These are phyloP conservation scores for Fusarium sarcochroum DNA, from an alignment of 2,329 filamentous ascomycete species.

Conservation along the genomic window DNA sequence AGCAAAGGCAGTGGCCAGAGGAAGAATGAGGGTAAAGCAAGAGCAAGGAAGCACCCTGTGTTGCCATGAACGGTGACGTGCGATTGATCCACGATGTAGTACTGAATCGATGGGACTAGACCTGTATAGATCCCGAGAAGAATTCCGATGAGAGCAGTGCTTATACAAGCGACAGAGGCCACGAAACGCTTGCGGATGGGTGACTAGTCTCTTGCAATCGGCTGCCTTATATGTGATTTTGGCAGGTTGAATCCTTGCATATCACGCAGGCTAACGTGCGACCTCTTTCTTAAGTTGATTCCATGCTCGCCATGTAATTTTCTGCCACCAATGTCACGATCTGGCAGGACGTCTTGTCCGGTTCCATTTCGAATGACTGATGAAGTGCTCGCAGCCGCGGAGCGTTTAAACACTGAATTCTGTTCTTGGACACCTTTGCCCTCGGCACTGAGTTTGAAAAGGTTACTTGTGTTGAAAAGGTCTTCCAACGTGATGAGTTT, in stretches of 20 bases:
- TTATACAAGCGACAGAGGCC: constrained; percentile 78
- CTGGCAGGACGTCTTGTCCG: constrained; percentile 46
- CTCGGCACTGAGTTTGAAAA: background rate
- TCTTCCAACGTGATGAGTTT: background rate
- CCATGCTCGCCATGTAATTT: constrained; percentile 50
- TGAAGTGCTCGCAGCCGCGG: constrained; percentile 11
- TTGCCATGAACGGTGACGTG: constrained; percentile 81
- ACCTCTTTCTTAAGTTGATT: constrained; percentile 64
- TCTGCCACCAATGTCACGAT: constrained; percentile 45
- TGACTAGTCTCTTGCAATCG: constrained; percentile 81
- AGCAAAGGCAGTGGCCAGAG: constrained; percentile 82
- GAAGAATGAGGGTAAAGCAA: constrained; percentile 78
- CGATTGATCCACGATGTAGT: constrained; percentile 77
- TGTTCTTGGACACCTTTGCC: background rate
- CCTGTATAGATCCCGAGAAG: constrained; percentile 83
- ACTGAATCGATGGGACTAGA: constrained; percentile 83
- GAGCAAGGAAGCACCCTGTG: constrained; percentile 77
- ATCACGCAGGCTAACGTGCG: constrained; percentile 68
- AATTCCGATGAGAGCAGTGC: constrained; percentile 78
- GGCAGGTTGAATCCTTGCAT: constrained; percentile 66
- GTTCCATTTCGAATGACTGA: constrained; percentile 26
- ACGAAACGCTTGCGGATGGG: constrained; percentile 76
- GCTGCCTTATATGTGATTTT: constrained; percentile 70
- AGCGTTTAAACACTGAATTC: background rate
- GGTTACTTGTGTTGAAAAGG: constrained; percentile 1